Percentiles rank a stretch among this genome's conserved stretches.
Evolutionary conservation across 139 green algal species (phyloP).

Genomic region (Chlorella sp.): DNA sequence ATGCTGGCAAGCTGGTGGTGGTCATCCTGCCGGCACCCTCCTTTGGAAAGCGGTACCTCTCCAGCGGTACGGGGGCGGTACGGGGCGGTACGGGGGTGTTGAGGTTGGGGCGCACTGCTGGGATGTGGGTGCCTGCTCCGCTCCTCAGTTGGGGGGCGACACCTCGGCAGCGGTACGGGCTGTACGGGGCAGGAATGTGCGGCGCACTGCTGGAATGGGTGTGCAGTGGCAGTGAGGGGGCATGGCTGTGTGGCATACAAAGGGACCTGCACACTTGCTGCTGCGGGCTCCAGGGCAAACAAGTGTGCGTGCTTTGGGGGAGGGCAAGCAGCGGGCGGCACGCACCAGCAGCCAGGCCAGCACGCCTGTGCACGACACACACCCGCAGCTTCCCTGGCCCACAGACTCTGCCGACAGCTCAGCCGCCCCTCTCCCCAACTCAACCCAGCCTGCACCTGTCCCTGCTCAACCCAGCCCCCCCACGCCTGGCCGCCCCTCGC

Average conservation of each 20-base stretch:
- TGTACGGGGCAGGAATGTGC: no score
- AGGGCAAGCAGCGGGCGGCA: no score
- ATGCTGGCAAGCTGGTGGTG: constrained; percentile 68
- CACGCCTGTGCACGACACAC: no score
- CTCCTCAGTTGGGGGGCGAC: no score
- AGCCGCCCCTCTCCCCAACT: not conserved
- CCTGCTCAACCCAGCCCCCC: no score
- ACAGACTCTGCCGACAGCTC: not conserved
- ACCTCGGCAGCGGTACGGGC: no score
- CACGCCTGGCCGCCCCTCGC: not conserved
- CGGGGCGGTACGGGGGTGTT: no score
- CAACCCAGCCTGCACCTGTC: no score
- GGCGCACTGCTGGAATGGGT: not conserved
- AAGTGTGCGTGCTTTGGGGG: not conserved
- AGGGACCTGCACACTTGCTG: not conserved
- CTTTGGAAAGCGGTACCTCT: constrained; percentile 60
- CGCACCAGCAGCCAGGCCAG: no score
- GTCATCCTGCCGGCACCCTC: constrained; percentile 72
- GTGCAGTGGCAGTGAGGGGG: not conserved
- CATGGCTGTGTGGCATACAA: not conserved
- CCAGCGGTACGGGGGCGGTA: not conserved
- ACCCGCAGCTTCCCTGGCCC: no score
- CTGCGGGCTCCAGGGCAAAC: not conserved
- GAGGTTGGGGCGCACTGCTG: no score
- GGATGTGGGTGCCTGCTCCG: no score